phyloP scores from a whole-genome alignment of 2,329 filamentous ascomycete genomes.

The Scytalidium lignicola region DNA sequence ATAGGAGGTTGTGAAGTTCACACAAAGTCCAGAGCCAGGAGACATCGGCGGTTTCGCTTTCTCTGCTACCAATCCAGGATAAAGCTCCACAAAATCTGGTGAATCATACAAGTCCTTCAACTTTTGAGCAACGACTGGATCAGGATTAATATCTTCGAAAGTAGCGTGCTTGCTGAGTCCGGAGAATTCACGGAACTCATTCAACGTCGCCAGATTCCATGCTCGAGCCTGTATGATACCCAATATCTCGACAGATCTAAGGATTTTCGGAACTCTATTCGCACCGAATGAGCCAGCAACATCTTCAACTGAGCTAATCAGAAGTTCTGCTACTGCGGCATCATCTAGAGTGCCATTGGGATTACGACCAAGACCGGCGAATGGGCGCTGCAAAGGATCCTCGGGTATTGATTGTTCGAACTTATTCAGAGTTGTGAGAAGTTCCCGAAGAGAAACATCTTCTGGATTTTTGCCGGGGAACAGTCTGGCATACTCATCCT shows the following conservation, averaged over 20 bases:
- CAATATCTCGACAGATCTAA: constrained; percentile 73
- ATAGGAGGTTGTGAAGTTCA: constrained; percentile 47
- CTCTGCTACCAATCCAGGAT: constrained; percentile 62
- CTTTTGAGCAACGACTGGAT: constrained; percentile 62
- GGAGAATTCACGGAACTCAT: constrained; percentile 82
- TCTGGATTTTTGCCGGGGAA: constrained; percentile 47
- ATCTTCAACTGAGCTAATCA: constrained; percentile 68
- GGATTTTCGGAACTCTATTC: constrained; percentile 66
- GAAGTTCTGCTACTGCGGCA: constrained; percentile 68
- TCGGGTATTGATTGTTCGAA: constrained; percentile 56
- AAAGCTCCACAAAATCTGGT: constrained; percentile 56
- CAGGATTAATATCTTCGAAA: constrained; percentile 80
- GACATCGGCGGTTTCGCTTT: constrained; percentile 45
- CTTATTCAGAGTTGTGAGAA: constrained; percentile 57
- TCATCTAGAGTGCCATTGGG: constrained; percentile 67
- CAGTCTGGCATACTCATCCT: constrained; percentile 59
- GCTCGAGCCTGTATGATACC: constrained; percentile 72
- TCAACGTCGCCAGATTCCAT: constrained; percentile 70
- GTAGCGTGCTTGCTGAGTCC: constrained; percentile 68
- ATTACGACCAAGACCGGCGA: constrained; percentile 60
- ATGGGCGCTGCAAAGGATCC: constrained; percentile 65
- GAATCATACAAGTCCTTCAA: constrained; percentile 63
- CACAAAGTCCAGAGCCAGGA: constrained; percentile 47
- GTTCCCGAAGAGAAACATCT: constrained; percentile 53
- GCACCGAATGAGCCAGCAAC: constrained; percentile 67